Evolutionary conservation across 1,284 basidiomycete genomes (phyloP), one percentile per base, ranked within the genome.

Genomic region (Leucoagaricus sp.): DNA sequence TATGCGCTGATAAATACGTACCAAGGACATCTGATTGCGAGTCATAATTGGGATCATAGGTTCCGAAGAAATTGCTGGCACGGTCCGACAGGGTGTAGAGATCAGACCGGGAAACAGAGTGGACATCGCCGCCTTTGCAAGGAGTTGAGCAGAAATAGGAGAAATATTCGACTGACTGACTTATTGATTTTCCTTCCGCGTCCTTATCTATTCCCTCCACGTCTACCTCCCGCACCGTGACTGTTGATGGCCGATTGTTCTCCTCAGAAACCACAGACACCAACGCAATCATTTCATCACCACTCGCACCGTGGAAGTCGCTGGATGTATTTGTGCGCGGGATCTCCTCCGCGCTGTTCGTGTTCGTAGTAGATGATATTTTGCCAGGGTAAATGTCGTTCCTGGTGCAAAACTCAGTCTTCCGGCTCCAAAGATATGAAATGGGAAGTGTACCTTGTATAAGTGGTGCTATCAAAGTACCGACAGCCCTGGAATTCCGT

Each of bases 1-100:
- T 49, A 9, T 46, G 29, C 17, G 31, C 38, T 47, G 29, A 48
- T 49, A 13, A 36, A 21, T 40, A 60, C 65, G 54, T 46, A 74
- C 72, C 72, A 31, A 72, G 64, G 9, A 61, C 21, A 19, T 66
- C 62, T 17, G 70, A 68, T 47, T 66, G 64, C 41, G 64, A 64
- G 58, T 73, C 73, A 57, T 69, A 66, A 49, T 73, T 73, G 8
- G 72, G 71, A 61, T 73, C 73, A 59, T 70, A 73, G 2, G 63
- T 60, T 44, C 65, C 66, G 42, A 63, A 67, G 40, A 66, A 63
- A 5, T 63, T 64, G 61, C 69, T 71, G 3, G 59, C 65, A 34
- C 60, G 65, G 40, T 58, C 67, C 15, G 69, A 64, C 42, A 68
- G 64, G 9, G 64, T 65, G 59, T 62, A 55, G 59, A 57, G 42